Evolutionary conservation across 2,329 filamentous ascomycete species (phyloP).

Genomic region (Aschersonia sp.): DNA sequence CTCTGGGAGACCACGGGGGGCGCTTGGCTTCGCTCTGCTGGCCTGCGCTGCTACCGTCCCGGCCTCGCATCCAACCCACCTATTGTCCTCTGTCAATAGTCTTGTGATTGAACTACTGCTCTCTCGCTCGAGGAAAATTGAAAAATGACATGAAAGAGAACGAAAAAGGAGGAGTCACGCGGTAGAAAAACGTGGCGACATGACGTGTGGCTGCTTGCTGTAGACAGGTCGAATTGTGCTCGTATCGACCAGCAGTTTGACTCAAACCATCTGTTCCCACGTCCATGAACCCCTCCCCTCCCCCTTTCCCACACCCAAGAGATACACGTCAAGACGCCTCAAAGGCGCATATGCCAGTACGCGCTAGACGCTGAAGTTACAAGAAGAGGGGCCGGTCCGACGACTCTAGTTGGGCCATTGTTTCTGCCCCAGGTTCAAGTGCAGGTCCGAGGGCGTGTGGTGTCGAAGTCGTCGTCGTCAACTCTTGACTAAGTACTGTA

Average conservation of each 20-base stretch:
- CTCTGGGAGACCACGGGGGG: neutral
- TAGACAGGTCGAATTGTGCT: neutral
- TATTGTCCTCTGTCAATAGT: neutral
- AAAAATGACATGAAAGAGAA: neutral
- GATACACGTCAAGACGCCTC: neutral
- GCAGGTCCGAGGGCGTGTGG: neutral
- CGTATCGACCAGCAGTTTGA: neutral
- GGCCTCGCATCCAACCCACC: neutral
- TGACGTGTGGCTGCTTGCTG: too few relatives aligned
- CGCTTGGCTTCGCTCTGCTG: neutral
- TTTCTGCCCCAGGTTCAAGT: neutral
- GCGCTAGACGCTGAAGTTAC: neutral
- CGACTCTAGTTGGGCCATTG: neutral
- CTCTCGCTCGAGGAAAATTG: neutral
- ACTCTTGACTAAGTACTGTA: neutral
- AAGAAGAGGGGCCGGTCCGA: neutral
- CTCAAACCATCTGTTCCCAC: too few relatives aligned
- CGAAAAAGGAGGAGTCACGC: neutral
- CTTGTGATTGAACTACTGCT: neutral
- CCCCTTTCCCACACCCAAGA: neutral
- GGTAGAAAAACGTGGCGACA: too few relatives aligned
- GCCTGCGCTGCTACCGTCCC: neutral
- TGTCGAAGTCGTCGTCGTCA: neutral
- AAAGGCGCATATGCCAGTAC: neutral
- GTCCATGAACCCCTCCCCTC: neutral